Base-by-base conservation (phyloP, 1,284 basidiomycete genomes). In the Microbotryum scabiosae region DNA sequence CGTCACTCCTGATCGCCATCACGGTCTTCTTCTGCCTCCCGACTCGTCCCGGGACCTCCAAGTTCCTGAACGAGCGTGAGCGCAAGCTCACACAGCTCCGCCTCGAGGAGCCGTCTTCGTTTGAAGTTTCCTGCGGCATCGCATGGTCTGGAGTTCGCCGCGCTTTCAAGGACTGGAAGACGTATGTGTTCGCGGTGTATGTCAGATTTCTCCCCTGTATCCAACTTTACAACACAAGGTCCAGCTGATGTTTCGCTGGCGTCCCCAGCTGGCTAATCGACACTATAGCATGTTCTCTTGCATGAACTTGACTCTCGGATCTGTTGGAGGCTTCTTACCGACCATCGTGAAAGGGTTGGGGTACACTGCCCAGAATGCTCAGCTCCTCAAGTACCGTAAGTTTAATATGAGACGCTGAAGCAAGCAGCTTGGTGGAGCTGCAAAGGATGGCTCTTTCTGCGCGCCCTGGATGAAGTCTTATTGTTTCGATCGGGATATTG, bases 251-350 rank as follows among this genome's bases (percentile, higher is more conserved):
- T 0, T 4, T 16, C 36, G 12, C 36, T 41, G 12, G 36, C 36
- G 12, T 41, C 1, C 14, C 36, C 36, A 2, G 30, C 30, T 41
- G 36, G 12, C 4, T 4, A 41, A 41, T 41, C 30, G 30, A 30
- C 6, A 30, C 30, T 30, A 5, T 18, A 41, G 36, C 36, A 18
- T 41, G 36, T 41, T 41, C 73, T 88, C 87, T 65, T 87, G 85
- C 28, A 78, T 87, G 62, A 92, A 92, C 73, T 82, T 84, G 57
- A 84, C 85, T 2, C 78, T 90, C 2, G 86, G 86, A 9, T 85
- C 85, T 3, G 85, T 88, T 50, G 84, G 85, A 2, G 90, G 87
- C 0, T 92, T 91, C 76, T 25, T 69, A 6, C 57, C 60, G 8
- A 57, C 54, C 21, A 41, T 41, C 36, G 82, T 69, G 47, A 68